phyloP scores from a whole-genome alignment of 108 stramenopile genomes.

The Schizochytrium sp. region DNA sequence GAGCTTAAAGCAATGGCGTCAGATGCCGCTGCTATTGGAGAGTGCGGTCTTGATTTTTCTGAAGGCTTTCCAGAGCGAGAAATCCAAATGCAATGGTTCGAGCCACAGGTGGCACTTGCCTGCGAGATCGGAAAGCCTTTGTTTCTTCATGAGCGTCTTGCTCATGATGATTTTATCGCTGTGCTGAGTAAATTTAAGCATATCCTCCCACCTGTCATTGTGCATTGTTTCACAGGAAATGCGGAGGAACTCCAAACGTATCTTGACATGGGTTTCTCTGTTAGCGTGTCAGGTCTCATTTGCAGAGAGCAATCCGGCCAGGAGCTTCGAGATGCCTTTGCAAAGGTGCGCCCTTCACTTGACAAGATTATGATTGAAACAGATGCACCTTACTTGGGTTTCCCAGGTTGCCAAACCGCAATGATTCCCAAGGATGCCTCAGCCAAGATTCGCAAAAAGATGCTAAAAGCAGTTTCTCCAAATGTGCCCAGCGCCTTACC shows the following conservation, averaged over 20 bases:
- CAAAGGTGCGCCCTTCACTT: neutral
- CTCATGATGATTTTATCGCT: slow-evolving; percentile 43
- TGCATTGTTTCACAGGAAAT: slow-evolving; percentile 63
- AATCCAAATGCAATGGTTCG: neutral
- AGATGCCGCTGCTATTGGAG: slow-evolving; percentile 24
- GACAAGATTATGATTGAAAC: slow-evolving; percentile 60
- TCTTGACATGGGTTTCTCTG: slow-evolving; percentile 25
- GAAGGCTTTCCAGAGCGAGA: slow-evolving; percentile 48
- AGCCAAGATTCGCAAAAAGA: slow-evolving; percentile 51
- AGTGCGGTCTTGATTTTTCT: slow-evolving; percentile 56
- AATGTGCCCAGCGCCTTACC: slow-evolving; percentile 28
- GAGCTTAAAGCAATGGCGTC: neutral
- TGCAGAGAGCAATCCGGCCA: slow-evolving; percentile 30
- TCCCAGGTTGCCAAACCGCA: slow-evolving; percentile 30
- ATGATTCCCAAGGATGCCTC: neutral
- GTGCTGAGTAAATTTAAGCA: neutral
- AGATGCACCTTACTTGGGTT: slow-evolving; percentile 62
- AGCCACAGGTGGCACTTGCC: slow-evolving; percentile 28
- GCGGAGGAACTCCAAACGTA: slow-evolving; percentile 45
- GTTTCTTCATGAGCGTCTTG: slow-evolving; percentile 54
- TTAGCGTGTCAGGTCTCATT: slow-evolving; percentile 60
- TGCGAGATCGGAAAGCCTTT: slow-evolving; percentile 37
- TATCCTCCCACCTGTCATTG: neutral
- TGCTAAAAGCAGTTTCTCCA: neutral
- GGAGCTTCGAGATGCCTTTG: slow-evolving; percentile 39